Evolutionary conservation across 345 rosid genomes (phyloP).

Genomic region (Physaria fendleri): DNA sequence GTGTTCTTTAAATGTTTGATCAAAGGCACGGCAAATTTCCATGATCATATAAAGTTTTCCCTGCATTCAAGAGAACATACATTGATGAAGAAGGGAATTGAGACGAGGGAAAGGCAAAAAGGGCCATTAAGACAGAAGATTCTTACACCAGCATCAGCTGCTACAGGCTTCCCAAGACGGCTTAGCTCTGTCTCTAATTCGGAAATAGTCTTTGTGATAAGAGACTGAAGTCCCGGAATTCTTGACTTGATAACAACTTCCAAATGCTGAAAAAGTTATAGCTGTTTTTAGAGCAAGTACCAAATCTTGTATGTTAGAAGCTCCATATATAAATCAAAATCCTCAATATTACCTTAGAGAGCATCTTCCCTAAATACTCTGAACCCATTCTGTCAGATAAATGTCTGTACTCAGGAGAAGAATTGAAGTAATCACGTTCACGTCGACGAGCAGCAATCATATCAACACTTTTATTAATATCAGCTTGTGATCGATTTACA

Average conservation of each 20-base stretch:
- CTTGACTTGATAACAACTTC: slow-evolving; percentile 94
- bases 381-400: slow-evolving; percentile 82
- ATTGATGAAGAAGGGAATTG: background rate
- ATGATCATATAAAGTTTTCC: slow-evolving; percentile 86
- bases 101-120: slow-evolving; percentile 5
- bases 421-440: slow-evolving; percentile 77
- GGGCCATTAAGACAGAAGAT: background rate
- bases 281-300: slow-evolving; percentile 8
- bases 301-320: background rate
- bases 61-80: slow-evolving; percentile 35
- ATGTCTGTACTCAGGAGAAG: slow-evolving; percentile 62
- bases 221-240: slow-evolving; percentile 89
- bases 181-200: slow-evolving; percentile 81
- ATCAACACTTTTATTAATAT: slow-evolving; percentile 90
- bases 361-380: slow-evolving; percentile 83
- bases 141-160: slow-evolving; percentile 89
- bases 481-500: slow-evolving; percentile 98
- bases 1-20: slow-evolving; percentile 89
- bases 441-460: slow-evolving; percentile 97
- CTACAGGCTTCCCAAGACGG: slow-evolving; percentile 90
- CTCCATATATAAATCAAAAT: background rate
- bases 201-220: slow-evolving; percentile 69
- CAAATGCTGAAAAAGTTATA: slow-evolving; percentile 65
- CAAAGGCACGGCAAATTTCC: slow-evolving; percentile 93
- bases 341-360: slow-evolving; percentile 65